Conservation (phyloP, 768 basidiomycete genomes). For the Termitomyces sp. region DNA sequence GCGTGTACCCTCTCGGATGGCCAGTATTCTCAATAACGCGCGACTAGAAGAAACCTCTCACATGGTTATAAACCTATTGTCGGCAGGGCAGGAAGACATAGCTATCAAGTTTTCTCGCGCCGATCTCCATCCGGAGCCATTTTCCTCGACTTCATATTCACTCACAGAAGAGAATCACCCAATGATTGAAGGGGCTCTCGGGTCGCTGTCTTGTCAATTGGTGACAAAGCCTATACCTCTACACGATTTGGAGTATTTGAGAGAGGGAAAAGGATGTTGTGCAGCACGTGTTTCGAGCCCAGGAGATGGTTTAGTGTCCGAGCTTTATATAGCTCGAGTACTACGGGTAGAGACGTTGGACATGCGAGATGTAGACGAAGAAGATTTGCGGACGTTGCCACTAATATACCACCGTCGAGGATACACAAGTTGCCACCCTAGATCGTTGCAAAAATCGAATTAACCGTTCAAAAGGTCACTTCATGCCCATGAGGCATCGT, state of each 20-base stretch:
- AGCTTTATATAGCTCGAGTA: slow-evolving; percentile 82
- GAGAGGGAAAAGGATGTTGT: slow-evolving; percentile 11
- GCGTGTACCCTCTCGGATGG: slow-evolving; percentile 86
- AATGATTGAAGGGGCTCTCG: slow-evolving; percentile 53
- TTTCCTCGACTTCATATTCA: slow-evolving; percentile 25
- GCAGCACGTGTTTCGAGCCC: slow-evolving; percentile 9
- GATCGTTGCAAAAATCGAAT: slow-evolving; percentile 6
- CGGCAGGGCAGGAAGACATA: slow-evolving; percentile 52
- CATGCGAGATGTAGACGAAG: slow-evolving; percentile 18
- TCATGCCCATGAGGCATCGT: not conserved
- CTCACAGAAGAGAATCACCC: slow-evolving; percentile 52
- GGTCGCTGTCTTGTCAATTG: slow-evolving; percentile 68
- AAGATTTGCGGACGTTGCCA: slow-evolving; percentile 35
- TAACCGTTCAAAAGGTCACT: not conserved
- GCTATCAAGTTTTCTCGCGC: slow-evolving; percentile 32
- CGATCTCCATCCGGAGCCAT: not conserved
- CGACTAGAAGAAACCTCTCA: slow-evolving; percentile 28
- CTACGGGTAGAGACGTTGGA: slow-evolving; percentile 43
- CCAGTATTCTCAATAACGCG: slow-evolving; percentile 42
- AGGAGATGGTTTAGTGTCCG: slow-evolving; percentile 33
- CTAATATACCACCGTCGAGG: slow-evolving; percentile 58
- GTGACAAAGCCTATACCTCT: slow-evolving; percentile 58
- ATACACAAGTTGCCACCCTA: slow-evolving; percentile 44
- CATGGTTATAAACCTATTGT: slow-evolving; percentile 79
- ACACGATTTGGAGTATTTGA: slow-evolving; percentile 41